Evolutionary conservation across 176 grass and related monocot genomes (phyloP).

Genomic region (Ananas comosus): DNA sequence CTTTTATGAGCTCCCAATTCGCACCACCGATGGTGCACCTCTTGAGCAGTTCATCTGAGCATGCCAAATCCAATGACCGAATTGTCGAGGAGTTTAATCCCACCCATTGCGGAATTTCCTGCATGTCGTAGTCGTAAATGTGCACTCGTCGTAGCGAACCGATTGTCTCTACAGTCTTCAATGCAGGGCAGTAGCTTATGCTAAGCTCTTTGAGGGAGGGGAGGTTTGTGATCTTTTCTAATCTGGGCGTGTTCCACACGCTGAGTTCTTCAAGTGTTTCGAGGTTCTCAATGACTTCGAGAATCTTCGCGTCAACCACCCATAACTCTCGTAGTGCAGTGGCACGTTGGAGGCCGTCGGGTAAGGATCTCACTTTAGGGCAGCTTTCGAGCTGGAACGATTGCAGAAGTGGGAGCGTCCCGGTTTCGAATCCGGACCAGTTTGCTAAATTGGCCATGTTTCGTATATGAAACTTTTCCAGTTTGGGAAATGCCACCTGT

Average conservation of each 20-base stretch:
- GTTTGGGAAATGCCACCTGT: constrained; percentile 52
- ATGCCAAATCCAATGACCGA: constrained; percentile 35
- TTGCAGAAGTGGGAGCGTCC: constrained; percentile 42
- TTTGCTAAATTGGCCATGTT: constrained; percentile 36
- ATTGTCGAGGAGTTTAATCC: constrained; percentile 27
- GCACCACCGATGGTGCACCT: constrained; percentile 43
- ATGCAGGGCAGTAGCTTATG: constrained; percentile 42
- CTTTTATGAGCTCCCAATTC: constrained; percentile 46
- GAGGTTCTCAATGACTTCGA: constrained; percentile 40
- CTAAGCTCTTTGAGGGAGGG: constrained; percentile 53
- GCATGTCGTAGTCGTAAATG: constrained; percentile 57
- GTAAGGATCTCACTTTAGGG: constrained; percentile 36
- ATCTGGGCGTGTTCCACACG: constrained; percentile 41
- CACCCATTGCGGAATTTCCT: constrained; percentile 55
- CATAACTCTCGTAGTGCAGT: constrained; percentile 34
- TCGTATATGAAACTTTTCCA: constrained; percentile 51
- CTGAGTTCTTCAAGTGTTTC: constrained; percentile 40
- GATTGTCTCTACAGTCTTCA: constrained; percentile 33
- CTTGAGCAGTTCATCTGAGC: constrained; percentile 29
- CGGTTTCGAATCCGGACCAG: constrained; percentile 42
- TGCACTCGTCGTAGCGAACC: constrained; percentile 29
- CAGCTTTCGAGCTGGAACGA: constrained; percentile 65
- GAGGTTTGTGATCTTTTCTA: constrained; percentile 45
- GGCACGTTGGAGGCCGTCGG: constrained; percentile 35
- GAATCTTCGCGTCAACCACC: constrained; percentile 46